Conservation (phyloP, 208 protist genomes). For the Leishmania turanica region DNA sequence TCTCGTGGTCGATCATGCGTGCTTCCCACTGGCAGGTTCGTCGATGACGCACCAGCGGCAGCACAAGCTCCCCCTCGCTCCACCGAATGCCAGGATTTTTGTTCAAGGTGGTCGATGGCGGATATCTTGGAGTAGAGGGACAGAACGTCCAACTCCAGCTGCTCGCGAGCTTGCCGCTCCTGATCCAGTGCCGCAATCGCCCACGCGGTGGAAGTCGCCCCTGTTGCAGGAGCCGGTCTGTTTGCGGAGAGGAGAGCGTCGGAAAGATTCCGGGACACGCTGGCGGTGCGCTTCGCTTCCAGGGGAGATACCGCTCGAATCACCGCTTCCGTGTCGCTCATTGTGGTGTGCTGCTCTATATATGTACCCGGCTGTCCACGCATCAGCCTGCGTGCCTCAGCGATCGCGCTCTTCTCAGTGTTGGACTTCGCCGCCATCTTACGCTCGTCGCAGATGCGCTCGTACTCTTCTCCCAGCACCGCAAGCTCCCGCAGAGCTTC, state of each 20-base stretch:
- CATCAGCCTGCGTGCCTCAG: neutral
- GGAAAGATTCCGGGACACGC: constrained; percentile 21
- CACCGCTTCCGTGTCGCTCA: neutral
- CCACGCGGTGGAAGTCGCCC: neutral
- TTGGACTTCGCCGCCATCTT: neutral
- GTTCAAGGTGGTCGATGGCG: constrained; percentile 10
- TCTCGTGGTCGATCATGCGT: neutral
- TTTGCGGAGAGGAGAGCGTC: constrained; percentile 27
- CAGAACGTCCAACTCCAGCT: constrained; percentile 12
- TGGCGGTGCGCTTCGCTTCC: neutral
- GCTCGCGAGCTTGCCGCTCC: constrained; percentile 10
- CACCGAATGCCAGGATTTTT: neutral
- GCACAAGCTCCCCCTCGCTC: neutral
- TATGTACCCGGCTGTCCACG: neutral
- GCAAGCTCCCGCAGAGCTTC: constrained; percentile 25
- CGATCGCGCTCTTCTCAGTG: neutral
- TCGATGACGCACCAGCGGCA: neutral
- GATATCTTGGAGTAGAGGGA: constrained; percentile 14
- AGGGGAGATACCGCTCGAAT: neutral
- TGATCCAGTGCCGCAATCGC: neutral
- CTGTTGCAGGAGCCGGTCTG: neutral
- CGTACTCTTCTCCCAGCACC: constrained; percentile 23
- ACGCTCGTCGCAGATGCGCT: constrained; percentile 14
- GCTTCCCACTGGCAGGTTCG: neutral
- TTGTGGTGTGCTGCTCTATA: neutral